These are phyloP conservation scores for Mucuna pruriens DNA, from an alignment of 306 rosid genomes.

Conservation along the genomic window DNA sequence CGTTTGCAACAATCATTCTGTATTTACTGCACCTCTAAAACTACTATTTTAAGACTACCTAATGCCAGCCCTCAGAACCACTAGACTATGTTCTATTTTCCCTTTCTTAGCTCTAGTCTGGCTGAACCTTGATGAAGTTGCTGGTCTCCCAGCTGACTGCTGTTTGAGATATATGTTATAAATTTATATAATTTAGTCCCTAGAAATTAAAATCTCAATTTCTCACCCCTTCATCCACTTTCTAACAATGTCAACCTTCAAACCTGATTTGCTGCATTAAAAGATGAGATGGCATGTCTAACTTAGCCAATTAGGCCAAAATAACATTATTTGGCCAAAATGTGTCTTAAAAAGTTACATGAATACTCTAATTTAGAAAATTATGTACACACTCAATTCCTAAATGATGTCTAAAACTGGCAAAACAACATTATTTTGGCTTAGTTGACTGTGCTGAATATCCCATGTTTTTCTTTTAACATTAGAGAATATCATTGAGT, in stretches of 20 bases:
- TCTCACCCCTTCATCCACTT: neutral
- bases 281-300: neutral
- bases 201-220: neutral
- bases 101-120: neutral
- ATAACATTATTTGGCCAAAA: neutral
- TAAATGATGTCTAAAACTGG: neutral
- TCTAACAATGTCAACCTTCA: neutral
- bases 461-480: neutral
- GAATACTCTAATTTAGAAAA: neutral
- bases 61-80: neutral
- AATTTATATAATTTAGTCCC: neutral
- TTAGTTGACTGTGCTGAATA: neutral
- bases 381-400: neutral
- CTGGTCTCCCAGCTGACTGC: neutral
- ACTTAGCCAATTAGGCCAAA: neutral
- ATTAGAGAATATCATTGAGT: neutral
- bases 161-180: neutral
- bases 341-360: neutral
- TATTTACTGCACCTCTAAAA: slow-evolving; percentile 1
- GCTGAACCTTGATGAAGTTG: neutral
- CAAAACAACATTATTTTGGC: neutral
- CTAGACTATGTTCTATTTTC: slow-evolving; percentile 12
- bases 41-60: slow-evolving; percentile 7
- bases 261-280: neutral
- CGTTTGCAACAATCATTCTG: neutral